Evolutionary conservation across 345 rosid species (phyloP).

Genomic region (Lepidium sativum): DNA sequence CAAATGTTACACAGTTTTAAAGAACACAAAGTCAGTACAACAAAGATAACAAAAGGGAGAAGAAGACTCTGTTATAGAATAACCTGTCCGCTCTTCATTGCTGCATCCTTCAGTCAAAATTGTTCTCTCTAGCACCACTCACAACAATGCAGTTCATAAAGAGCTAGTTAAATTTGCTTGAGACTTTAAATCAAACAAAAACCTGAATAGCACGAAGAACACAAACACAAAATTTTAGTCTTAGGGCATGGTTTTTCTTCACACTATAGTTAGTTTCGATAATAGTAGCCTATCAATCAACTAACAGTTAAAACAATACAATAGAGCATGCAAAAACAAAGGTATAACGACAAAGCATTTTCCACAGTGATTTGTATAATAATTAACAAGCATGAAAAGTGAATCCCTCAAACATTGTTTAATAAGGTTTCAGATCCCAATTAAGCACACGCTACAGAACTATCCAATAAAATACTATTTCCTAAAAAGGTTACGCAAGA

Average conservation of each 20-base stretch:
- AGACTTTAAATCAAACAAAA: not conserved
- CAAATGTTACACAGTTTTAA: not conserved
- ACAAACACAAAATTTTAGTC: not conserved
- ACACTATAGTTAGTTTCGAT: not conserved
- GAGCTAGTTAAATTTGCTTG: not conserved
- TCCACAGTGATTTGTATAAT: slow-evolving; percentile 4
- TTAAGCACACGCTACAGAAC: slow-evolving; percentile 15
- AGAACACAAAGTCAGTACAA: not conserved
- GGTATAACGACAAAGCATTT: slow-evolving; percentile 3
- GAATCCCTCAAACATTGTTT: slow-evolving; percentile 11
- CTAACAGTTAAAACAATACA: slow-evolving; percentile 12
- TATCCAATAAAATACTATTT: slow-evolving; percentile 3
- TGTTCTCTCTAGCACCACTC: not conserved
- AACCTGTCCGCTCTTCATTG: slow-evolving; percentile 31
- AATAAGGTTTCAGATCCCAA: slow-evolving; percentile 23
- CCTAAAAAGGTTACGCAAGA: not conserved
- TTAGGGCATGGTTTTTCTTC: not conserved
- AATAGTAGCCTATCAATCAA: not conserved
- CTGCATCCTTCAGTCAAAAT: slow-evolving; percentile 9
- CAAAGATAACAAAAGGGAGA: not conserved
- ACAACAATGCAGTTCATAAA: slow-evolving; percentile 10
- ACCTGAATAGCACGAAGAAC: slow-evolving; percentile 3
- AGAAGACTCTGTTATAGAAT: not conserved
- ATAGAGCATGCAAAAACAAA: not conserved
- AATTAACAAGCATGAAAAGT: slow-evolving; percentile 7